Evolutionary conservation across 805 yeast species (phyloP).

Genomic region (Metschnikowia continentalis): DNA sequence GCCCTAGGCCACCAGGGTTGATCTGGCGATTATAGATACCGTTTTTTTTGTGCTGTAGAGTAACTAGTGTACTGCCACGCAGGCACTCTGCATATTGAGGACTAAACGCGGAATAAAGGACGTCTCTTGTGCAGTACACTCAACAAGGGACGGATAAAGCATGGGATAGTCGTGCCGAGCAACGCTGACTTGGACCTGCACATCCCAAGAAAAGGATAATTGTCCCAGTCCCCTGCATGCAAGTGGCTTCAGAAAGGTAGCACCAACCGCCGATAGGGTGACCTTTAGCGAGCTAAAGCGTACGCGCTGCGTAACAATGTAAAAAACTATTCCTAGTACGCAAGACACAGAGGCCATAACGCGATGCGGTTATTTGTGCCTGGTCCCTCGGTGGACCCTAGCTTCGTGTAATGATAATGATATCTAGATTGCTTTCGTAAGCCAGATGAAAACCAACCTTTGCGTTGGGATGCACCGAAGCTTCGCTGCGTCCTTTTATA

Average conservation of each 20-base stretch:
- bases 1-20: background rate
- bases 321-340: background rate
- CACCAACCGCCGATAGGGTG: background rate
- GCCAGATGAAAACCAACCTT: too few relatives aligned
- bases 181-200: background rate
- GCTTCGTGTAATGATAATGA: background rate
- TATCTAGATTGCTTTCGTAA: background rate
- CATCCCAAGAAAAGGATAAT: background rate
- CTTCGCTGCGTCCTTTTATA: background rate
- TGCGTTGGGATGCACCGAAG: background rate
- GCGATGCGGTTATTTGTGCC: conserved; percentile 1
- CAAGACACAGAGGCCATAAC: conserved; percentile 1
- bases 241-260: background rate
- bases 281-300: conserved; percentile 1
- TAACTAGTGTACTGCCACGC: conserved; percentile 1
- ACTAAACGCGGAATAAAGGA: background rate
- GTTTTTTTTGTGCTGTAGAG: background rate
- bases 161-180: background rate
- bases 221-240: conserved; percentile 1
- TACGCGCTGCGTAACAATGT: conserved; percentile 5
- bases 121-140: background rate
- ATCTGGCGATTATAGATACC: background rate
- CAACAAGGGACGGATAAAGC: background rate
- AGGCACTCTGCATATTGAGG: conserved; percentile 4
- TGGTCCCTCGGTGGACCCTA: background rate